A percentile compares a stretch with the other conserved stretches of the same genome.
phyloP scores from a whole-genome alignment of 345 rosid species.

The Excoecaria cochinchinensis region DNA sequence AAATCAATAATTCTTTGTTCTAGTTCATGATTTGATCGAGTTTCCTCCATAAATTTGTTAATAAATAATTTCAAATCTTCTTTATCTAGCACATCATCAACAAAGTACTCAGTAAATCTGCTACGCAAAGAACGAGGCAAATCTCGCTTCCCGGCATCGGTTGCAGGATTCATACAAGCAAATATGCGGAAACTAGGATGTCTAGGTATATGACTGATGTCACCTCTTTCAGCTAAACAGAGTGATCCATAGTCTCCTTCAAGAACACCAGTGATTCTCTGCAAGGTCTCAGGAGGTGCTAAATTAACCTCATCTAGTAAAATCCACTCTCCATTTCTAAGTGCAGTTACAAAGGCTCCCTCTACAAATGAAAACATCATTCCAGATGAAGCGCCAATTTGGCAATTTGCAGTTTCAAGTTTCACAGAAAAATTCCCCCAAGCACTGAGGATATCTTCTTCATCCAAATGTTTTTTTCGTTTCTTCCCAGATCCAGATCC shows the following conservation, averaged over 20 bases:
- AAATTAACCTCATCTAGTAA: conserved; percentile 95
- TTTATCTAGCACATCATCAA: conserved; percentile 74
- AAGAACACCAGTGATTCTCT: conserved; percentile 85
- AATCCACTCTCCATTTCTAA: conserved; percentile 88
- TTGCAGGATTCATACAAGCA: conserved; percentile 99
- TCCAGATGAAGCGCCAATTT: conserved; percentile 64
- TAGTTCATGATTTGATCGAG: conserved; percentile 44
- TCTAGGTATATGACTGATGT: conserved; percentile 60
- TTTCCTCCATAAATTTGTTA: conserved; percentile 61
- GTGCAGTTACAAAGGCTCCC: conserved; percentile 90
- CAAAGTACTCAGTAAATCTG: conserved; percentile 88
- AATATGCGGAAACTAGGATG: conserved; percentile 77
- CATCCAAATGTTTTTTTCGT: conserved; percentile 60
- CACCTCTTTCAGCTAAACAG: conserved; percentile 96
- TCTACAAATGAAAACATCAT: conserved; percentile 94
- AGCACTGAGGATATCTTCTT: conserved; percentile 35
- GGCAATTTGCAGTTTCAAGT: conserved; percentile 51
- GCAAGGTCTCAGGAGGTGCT: conserved; percentile 93
- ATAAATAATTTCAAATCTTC: conserved; percentile 74
- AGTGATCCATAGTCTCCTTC: conserved; percentile 89
- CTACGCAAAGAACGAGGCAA: conserved; percentile 69
- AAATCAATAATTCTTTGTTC: conserved; percentile 59
- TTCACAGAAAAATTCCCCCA: conserved; percentile 58
- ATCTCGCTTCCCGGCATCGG: conserved; percentile 97
- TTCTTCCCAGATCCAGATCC: conserved; percentile 49